These are phyloP conservation scores for Blastomyces gilchristii DNA, from an alignment of 2,329 filamentous ascomycete genomes.

Conservation along the genomic window DNA sequence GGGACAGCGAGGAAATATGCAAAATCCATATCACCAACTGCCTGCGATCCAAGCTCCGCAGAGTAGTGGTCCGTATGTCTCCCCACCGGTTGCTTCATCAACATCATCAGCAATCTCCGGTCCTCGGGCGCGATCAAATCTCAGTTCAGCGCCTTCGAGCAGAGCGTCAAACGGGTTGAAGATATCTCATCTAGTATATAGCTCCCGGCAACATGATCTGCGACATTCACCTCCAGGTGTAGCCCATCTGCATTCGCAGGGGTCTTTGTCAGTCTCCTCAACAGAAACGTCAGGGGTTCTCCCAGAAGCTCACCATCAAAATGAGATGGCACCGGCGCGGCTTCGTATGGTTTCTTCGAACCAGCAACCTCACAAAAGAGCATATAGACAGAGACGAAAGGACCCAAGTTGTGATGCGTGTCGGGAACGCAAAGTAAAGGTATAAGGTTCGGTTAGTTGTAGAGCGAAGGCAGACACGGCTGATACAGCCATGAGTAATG, in stretches of 20 bases:
- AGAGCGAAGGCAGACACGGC: neutral
- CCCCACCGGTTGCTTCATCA: slow-evolving; percentile 29
- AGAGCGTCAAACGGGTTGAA: slow-evolving; percentile 32
- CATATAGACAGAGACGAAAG: slow-evolving; percentile 88
- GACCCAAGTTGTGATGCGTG: slow-evolving; percentile 97
- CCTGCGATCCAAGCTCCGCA: slow-evolving; percentile 20
- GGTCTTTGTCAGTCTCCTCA: slow-evolving; percentile 32
- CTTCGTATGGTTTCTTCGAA: slow-evolving; percentile 36
- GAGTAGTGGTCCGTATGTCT: slow-evolving; percentile 21
- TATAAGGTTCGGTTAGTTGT: slow-evolving; percentile 20
- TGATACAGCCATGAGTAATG: neutral
- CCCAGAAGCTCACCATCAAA: slow-evolving; percentile 27
- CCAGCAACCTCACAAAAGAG: slow-evolving; percentile 72
- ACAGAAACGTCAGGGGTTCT: slow-evolving; percentile 28
- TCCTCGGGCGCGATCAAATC: slow-evolving; percentile 15
- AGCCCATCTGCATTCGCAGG: slow-evolving; percentile 31
- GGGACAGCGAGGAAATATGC: slow-evolving; percentile 20
- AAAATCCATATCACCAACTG: slow-evolving; percentile 26
- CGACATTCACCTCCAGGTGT: slow-evolving; percentile 19
- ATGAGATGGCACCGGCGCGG: slow-evolving; percentile 29
- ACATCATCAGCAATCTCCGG: slow-evolving; percentile 15
- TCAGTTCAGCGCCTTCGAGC: slow-evolving; percentile 25
- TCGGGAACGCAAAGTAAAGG: slow-evolving; percentile 66
- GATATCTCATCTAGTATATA: slow-evolving; percentile 35
- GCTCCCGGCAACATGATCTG: slow-evolving; percentile 22